Evolutionary conservation across 257 asterid genomes (phyloP).

Genomic region (Gardenia jasminoides): DNA sequence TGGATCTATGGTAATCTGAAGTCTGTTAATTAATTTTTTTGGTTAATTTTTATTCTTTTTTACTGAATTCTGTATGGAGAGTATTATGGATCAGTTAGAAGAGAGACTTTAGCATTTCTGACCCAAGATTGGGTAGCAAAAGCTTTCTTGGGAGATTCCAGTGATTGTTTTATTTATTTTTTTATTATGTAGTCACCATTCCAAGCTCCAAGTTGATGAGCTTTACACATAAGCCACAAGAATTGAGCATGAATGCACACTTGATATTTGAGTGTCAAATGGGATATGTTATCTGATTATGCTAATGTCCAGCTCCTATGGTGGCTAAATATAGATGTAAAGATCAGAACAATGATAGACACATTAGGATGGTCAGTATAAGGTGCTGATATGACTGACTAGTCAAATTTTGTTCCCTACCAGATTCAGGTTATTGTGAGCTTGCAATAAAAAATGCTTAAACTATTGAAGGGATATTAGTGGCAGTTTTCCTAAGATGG

Average conservation of each 20-base stretch:
- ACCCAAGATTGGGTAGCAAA: neutral
- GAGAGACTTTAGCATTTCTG: neutral
- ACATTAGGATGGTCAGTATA: no score
- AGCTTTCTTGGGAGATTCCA: neutral
- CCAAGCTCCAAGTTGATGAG: neutral
- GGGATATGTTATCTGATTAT: no score
- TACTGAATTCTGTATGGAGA: neutral
- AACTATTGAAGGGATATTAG: neutral
- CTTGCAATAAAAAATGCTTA: neutral
- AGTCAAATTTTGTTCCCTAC: no score
- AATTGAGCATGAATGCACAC: no score
- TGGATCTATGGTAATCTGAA: neutral
- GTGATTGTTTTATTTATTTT: neutral
- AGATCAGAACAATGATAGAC: no score
- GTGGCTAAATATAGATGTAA: no score
- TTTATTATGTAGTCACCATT: neutral
- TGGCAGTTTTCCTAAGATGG: neutral
- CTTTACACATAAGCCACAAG: neutral
- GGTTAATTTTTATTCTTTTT: neutral
- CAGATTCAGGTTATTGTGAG: neutral
- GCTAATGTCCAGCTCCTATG: no score
- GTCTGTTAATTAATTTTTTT: neutral
- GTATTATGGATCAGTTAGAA: neutral
- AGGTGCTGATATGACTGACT: no score
- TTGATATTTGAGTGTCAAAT: neutral